Base-by-base conservation (phyloP, 2,329 filamentous ascomycete species). In the Fusarium chlamydosporum region DNA sequence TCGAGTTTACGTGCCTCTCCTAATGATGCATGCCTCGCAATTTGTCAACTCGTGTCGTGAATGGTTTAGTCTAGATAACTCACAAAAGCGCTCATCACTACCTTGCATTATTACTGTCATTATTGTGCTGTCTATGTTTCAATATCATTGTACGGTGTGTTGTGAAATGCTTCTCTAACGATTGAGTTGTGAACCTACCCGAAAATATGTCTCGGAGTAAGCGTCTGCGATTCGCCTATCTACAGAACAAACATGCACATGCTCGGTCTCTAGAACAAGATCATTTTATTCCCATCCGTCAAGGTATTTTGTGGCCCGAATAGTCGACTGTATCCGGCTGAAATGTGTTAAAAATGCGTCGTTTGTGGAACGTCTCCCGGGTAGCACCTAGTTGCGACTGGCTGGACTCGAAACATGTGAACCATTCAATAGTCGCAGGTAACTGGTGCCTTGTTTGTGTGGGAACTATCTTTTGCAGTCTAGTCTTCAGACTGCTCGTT, bases 381-480 rank as follows among this genome's bases (percentile, higher is more conserved):
- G 71, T 72, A 61, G 58, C 60, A 71, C 68, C 13, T 41, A 56
- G 43, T 50, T 54, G 54, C 61, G 61, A 65, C 62, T 73, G 64
- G 67, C 38, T 62, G 48, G 37, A 45, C 42, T 55, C 40, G 38
- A 55, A 52, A 65, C 45, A 55, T 43, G 41, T 50, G 48, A 61
- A 53, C 35, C 59, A 56, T 35, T 41, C 10, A 10, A 42, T 52
- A 26, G 20, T 40, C 41, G 35, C 59, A 50, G 45, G 45, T 37
- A 50, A 65, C 40, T 33, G 37, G 35, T 68, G 45, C 35, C 33
- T 65, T 41, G 15, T 48, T 48, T 12, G 23, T 13, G 33, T 11
- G 20, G 34, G 27, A 35, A 27, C 15, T 15, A 18, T 8, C 4
- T 23, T 15, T 18, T 10, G 12, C 3, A 18, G 16, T 11, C 33